phyloP scores from a whole-genome alignment of 257 asterid species.

The Lithospermum erythrorhizon region DNA sequence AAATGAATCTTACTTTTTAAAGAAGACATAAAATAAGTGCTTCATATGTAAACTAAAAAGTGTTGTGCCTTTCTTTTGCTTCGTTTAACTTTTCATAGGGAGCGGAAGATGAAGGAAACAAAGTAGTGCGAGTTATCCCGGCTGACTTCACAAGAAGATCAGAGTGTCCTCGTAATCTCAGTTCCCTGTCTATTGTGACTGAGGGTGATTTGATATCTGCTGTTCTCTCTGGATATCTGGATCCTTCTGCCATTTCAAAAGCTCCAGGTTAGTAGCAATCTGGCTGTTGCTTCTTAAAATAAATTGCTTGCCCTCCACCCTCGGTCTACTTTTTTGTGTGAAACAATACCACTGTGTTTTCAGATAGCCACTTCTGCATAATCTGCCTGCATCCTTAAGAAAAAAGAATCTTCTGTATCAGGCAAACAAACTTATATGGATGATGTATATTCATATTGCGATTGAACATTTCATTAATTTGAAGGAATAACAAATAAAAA shows the following conservation, averaged over 20 bases:
- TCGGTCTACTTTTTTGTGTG: background rate
- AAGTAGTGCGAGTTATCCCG: constrained; percentile 51
- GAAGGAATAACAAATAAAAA: too few relatives aligned
- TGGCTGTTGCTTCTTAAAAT: background rate
- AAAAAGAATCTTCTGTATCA: too few relatives aligned
- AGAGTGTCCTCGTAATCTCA: constrained; percentile 23
- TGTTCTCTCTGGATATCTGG: constrained; percentile 57
- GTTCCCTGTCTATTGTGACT: constrained; percentile 45
- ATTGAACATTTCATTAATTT: too few relatives aligned
- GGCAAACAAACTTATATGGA: too few relatives aligned
- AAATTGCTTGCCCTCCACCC: background rate
- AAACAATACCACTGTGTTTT: background rate
- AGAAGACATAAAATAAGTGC: too few relatives aligned
- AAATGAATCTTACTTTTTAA: too few relatives aligned
- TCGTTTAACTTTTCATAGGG: constrained; percentile 23
- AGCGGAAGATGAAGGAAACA: constrained; percentile 28
- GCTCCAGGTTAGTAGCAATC: constrained; percentile 59
- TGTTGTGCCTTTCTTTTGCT: too few relatives aligned
- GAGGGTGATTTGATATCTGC: constrained; percentile 71
- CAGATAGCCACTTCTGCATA: background rate
- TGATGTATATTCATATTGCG: too few relatives aligned
- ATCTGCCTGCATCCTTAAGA: too few relatives aligned
- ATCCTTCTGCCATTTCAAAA: constrained; percentile 50
- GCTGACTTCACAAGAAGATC: constrained; percentile 27
- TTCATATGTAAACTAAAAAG: too few relatives aligned